A percentile compares a stretch with the other conserved stretches of the same genome.
phyloP scores from a whole-genome alignment of 495 filamentous ascomycete species.

The Neurospora sp. region DNA sequence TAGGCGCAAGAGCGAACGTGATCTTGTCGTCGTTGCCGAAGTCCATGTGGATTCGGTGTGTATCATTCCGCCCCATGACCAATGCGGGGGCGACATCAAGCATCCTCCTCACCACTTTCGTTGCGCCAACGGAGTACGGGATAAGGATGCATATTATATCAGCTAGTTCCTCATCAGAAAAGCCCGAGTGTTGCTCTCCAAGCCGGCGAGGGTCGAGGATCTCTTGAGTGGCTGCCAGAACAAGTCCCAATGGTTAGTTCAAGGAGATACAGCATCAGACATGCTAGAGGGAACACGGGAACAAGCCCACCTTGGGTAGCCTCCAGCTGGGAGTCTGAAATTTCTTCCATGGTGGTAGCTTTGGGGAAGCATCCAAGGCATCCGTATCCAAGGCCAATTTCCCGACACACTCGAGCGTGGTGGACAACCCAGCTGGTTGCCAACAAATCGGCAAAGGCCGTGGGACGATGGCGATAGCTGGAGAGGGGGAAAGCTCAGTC shows the following conservation, averaged over 20 bases:
- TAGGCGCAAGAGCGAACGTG: conserved; percentile 33
- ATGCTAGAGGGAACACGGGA: not conserved
- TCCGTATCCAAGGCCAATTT: not conserved
- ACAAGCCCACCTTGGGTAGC: conserved; percentile 18
- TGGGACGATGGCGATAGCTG: not conserved
- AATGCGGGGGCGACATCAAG: conserved; percentile 28
- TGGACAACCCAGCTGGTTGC: not conserved
- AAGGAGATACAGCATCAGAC: conserved; percentile 8
- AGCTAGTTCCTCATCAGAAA: conserved; percentile 67
- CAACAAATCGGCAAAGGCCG: not conserved
- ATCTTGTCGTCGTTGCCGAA: conserved; percentile 29
- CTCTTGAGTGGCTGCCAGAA: conserved; percentile 58
- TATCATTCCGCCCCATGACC: conserved; percentile 25
- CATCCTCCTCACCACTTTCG: conserved; percentile 59
- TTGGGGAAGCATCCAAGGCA: not conserved
- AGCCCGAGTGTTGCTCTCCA: conserved; percentile 64
- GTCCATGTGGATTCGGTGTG: conserved; percentile 40
- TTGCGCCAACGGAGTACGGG: conserved; percentile 62
- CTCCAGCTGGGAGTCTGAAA: not conserved
- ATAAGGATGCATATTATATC: conserved; percentile 87
- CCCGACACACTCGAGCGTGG: not conserved
- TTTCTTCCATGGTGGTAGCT: not conserved
- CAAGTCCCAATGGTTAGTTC: not conserved
- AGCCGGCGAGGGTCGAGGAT: conserved; percentile 68
- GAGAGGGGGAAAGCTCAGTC: not conserved